These are phyloP conservation scores for Pseudonectria buxi DNA, from an alignment of 2,329 filamentous ascomycete genomes.

Conservation along the genomic window DNA sequence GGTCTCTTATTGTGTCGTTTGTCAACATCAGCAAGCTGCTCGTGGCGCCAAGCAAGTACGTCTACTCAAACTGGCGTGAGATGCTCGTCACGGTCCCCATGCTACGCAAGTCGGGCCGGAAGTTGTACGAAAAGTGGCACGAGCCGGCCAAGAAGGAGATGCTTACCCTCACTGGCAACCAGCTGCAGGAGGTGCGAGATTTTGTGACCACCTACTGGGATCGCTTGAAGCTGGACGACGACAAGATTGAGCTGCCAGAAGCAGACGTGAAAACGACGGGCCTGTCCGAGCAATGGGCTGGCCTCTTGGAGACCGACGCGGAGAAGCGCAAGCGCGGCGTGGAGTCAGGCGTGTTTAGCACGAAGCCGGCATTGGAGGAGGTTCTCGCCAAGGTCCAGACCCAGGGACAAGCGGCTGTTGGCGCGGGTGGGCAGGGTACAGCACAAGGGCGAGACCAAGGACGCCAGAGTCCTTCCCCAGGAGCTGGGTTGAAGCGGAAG, in stretches of 20 bases:
- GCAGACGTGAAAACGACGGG: conserved; percentile 6
- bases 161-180: conserved; percentile 8
- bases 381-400: conserved; percentile 1
- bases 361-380: conserved; percentile 2
- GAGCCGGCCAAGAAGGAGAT: conserved; percentile 18
- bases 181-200: conserved; percentile 5
- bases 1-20: conserved; percentile 4
- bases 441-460: too few relatives aligned
- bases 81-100: conserved; percentile 16
- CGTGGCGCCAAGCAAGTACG: conserved; percentile 1
- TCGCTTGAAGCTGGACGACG: conserved; percentile 6
- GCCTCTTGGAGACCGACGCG: conserved; percentile 12
- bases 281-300: conserved; percentile 13
- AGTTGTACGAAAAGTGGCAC: conserved; percentile 11
- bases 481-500: too few relatives aligned
- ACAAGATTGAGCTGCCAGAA: conserved; percentile 13
- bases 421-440: conserved; percentile 2
- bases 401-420: conserved; percentile 2
- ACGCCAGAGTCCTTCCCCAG: too few relatives aligned
- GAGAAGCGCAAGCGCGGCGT: conserved; percentile 2
- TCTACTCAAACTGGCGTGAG: conserved; percentile 14
- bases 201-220: conserved; percentile 10
- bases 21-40: conserved; percentile 10
- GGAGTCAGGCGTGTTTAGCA: conserved; percentile 5
- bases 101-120: conserved; percentile 16